Evolutionary conservation across 164 flowering plant genomes (phyloP), one percentile per base, ranked within the genome.

Genomic region (Sextonia rubra): DNA sequence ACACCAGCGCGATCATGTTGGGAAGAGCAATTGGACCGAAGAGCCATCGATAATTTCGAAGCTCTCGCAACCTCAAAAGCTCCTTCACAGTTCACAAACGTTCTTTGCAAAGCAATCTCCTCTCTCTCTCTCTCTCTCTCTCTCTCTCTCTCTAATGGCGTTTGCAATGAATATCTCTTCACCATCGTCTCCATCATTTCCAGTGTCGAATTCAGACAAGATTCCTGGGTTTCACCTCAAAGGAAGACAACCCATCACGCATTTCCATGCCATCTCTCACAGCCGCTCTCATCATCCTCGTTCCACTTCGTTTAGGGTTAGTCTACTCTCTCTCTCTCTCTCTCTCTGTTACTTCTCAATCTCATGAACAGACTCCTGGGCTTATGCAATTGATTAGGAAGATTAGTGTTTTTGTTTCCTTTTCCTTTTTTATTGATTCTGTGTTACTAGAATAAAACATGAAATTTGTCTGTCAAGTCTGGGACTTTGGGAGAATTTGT

Each of bases 231-330:
- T 79, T 69, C 69, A 22, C 24, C 69, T 76, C 70, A 67, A 60
- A 49, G 69, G 78, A 60, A 71, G 70, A 64, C 48, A 44, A 44
- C 22, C 75, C 70, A 64, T 29, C 69, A 44, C n/a, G 8, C 62
- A 67, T 70, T 55, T 79, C 32, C 55, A 17, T 58, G 78, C 80
- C 32, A 44, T 63, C 67, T 69, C 73, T 32, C 68, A 67, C 14
- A 81, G 77, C 27, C 81, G 83, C 37, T 76, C 78, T 63, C 74
- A 68, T 82, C 64, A 81, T 66, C 29, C 44, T 37, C 44, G 14
- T 63, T 83, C 78, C 67, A 55, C 68, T 73, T 79, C 80, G 15
- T 64, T 66, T 67, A 62, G 65, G 81, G 88, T 83, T 20, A 72
- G 82, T 70, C 27, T 26, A n/a, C 75, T 44, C 22, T 48, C 55